A percentile compares a stretch with the other conserved stretches of the same genome.
Evolutionary conservation across 148 eudicot genomes (phyloP).

Genomic region (Spergularia marina): DNA sequence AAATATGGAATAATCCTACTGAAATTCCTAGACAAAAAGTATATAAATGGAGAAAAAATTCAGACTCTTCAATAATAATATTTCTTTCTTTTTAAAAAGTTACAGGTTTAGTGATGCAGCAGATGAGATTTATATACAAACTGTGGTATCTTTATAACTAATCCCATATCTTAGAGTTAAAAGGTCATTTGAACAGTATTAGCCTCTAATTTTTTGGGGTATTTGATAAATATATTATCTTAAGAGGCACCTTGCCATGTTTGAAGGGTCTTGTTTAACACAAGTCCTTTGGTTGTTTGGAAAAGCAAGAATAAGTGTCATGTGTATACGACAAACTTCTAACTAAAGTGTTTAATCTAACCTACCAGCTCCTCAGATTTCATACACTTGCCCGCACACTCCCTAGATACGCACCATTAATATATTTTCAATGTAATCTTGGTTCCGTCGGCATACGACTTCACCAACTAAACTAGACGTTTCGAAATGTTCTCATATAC

Average conservation of each 20-base stretch:
- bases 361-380: conserved; percentile 37
- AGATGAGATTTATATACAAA: conserved; percentile 7
- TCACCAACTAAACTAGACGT: too few relatives aligned
- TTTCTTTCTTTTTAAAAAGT: conserved; percentile 6
- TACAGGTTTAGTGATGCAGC: conserved; percentile 4
- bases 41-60: conserved; percentile 4
- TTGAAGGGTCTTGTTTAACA: conserved; percentile 15
- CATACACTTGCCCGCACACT: conserved; percentile 22
- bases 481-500: too few relatives aligned
- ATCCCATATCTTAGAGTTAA: conserved; percentile 15
- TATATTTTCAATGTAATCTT: background rate
- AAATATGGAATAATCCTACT: conserved; percentile 35
- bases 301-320: conserved; percentile 37
- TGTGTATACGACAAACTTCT: conserved; percentile 28
- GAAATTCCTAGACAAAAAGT: conserved; percentile 30
- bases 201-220: conserved; percentile 10
- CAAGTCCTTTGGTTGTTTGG: conserved; percentile 39
- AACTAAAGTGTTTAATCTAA: conserved; percentile 29
- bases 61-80: background rate
- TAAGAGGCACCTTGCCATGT: conserved; percentile 23
- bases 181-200: conserved; percentile 28
- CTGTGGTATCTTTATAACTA: conserved; percentile 8
- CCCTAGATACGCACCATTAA: conserved; percentile 9
- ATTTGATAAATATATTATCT: conserved; percentile 1
- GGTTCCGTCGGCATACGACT: too few relatives aligned